phyloP scores from a whole-genome alignment of 2,329 filamentous ascomycete genomes.

The Exserohilum turcica region DNA sequence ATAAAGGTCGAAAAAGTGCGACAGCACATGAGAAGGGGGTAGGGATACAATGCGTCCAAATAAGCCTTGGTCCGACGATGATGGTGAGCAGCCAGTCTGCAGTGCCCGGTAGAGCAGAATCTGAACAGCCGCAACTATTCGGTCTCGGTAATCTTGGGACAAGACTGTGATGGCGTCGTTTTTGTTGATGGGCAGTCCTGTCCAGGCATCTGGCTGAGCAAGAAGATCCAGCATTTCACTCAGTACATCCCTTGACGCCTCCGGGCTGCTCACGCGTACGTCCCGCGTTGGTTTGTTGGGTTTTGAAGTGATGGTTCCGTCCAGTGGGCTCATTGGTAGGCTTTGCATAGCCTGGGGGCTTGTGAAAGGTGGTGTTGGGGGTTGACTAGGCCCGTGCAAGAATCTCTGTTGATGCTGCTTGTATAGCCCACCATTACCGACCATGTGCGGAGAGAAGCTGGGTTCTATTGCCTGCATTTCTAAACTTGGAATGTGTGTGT shows the following conservation, averaged over 20 bases:
- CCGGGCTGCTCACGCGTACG: background rate
- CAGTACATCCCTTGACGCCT: slow-evolving; percentile 3
- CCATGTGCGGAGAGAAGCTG: background rate
- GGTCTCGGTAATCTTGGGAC: slow-evolving; percentile 7
- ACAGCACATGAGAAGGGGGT: slow-evolving; percentile 8
- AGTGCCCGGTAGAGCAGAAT: slow-evolving; percentile 6
- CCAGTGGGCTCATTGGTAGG: background rate
- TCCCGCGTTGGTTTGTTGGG: background rate
- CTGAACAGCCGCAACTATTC: slow-evolving; percentile 9
- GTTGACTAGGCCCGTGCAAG: background rate
- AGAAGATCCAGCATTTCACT: slow-evolving; percentile 7
- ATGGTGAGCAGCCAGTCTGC: background rate
- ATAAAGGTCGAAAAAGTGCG: slow-evolving; percentile 7
- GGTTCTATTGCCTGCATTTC: slow-evolving; percentile 3
- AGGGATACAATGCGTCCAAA: slow-evolving; percentile 11
- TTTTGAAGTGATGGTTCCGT: background rate
- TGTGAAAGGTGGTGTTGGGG: slow-evolving; percentile 5
- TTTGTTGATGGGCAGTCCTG: background rate
- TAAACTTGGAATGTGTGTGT: background rate
- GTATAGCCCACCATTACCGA: background rate
- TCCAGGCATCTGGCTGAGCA: slow-evolving; percentile 3
- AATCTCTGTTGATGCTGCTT: slow-evolving; percentile 2
- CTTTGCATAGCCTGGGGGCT: background rate
- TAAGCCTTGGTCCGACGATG: slow-evolving; percentile 2
- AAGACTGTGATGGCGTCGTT: background rate